Percentiles rank a stretch among this genome's conserved stretches.
Conservation (phyloP, 441 rosid genomes). For the Melastoma candidum region DNA sequence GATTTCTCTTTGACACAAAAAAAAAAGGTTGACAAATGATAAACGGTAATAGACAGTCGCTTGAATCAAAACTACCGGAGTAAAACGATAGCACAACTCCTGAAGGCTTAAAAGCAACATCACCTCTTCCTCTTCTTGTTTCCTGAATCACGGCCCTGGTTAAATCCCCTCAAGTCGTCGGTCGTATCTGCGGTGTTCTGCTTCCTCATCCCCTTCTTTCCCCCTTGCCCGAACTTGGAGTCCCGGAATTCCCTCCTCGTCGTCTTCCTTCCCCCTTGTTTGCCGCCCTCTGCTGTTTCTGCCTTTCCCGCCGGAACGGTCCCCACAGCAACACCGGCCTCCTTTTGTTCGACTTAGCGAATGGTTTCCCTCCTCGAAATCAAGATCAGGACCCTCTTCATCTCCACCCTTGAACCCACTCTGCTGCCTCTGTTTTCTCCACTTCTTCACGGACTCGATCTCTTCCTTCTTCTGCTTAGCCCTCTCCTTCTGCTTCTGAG, state of each 20-base stretch:
- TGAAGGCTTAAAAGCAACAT: neutral
- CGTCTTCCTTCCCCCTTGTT: constrained; percentile 21
- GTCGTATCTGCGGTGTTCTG: constrained; percentile 72
- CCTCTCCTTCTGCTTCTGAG: constrained; percentile 69
- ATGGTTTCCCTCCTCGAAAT: constrained; percentile 56
- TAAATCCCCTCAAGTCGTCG: constrained; percentile 35
- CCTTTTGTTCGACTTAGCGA: constrained; percentile 52
- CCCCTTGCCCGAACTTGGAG: constrained; percentile 76
- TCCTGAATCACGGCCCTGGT: constrained; percentile 27
- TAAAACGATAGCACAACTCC: no score
- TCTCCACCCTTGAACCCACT: constrained; percentile 52
- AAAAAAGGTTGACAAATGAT: no score
- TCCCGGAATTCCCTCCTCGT: constrained; percentile 42
- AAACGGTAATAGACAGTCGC: no score
- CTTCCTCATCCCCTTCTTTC: constrained; percentile 61
- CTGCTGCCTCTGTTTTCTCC: constrained; percentile 89
- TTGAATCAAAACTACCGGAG: no score
- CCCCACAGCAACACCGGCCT: constrained; percentile 54
- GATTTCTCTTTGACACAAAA: no score
- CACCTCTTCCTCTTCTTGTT: constrained; percentile 66
- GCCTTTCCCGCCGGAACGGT: constrained; percentile 73
- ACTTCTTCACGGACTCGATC: constrained; percentile 76
- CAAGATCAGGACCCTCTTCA: constrained; percentile 38
- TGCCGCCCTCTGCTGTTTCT: constrained; percentile 21
- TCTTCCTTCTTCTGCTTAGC: constrained; percentile 65